Conservation (phyloP, 257 asterid genomes). For the Penstemon eatonii region DNA sequence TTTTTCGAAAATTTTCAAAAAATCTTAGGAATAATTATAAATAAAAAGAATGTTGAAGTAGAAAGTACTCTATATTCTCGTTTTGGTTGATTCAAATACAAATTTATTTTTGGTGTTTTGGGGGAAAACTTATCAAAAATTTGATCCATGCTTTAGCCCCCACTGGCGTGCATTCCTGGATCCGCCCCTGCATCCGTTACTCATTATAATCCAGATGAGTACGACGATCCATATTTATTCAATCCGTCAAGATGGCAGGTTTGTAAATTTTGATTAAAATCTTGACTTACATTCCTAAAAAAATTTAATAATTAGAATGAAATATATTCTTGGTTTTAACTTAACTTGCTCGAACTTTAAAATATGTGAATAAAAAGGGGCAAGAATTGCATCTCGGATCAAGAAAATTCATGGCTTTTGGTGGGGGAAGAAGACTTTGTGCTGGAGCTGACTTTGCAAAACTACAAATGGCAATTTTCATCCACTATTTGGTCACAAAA, state of each 20-base stretch:
- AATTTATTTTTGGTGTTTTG: too few relatives aligned
- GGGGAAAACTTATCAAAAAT: too few relatives aligned
- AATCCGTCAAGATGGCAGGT: conserved; percentile 69
- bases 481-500: conserved; percentile 52
- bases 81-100: too few relatives aligned
- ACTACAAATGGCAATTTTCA: conserved; percentile 58
- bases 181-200: conserved; percentile 65
- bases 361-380: conserved; percentile 34
- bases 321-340: neutral
- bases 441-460: conserved; percentile 61
- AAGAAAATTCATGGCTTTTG: conserved; percentile 66
- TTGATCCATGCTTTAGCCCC: too few relatives aligned
- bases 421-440: conserved; percentile 62
- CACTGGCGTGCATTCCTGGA: too few relatives aligned
- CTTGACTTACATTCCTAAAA: too few relatives aligned
- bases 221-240: conserved; percentile 48
- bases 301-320: neutral
- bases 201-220: conserved; percentile 48
- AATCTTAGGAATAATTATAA: too few relatives aligned
- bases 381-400: conserved; percentile 45
- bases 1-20: too few relatives aligned
- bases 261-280: neutral
- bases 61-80: too few relatives aligned
- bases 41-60: too few relatives aligned
- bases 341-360: neutral